phyloP scores from a whole-genome alignment of 805 yeast genomes.

The Hermanozyma aechmeae region DNA sequence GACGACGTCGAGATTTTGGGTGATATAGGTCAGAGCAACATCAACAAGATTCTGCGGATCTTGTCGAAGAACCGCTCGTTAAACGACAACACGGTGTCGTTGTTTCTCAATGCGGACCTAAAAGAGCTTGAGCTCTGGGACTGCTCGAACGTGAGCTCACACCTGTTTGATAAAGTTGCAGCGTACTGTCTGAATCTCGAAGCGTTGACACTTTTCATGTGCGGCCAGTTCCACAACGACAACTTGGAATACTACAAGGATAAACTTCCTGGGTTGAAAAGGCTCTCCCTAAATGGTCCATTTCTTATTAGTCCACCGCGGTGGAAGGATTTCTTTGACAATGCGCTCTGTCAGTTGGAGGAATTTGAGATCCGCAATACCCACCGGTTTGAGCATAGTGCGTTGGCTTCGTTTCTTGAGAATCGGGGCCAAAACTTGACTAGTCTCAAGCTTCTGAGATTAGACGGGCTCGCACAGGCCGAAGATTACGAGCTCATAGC shows the following conservation, averaged over 20 bases:
- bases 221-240: slow-evolving; percentile 84
- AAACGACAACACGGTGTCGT: slow-evolving; percentile 57
- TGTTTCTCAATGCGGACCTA: slow-evolving; percentile 59
- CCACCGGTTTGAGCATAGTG: slow-evolving; percentile 67
- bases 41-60: slow-evolving; percentile 65
- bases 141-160: slow-evolving; percentile 69
- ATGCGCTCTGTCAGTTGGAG: slow-evolving; percentile 43
- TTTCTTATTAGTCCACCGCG: slow-evolving; percentile 66
- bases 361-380: slow-evolving; percentile 67
- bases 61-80: slow-evolving; percentile 76
- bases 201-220: slow-evolving; percentile 68
- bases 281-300: slow-evolving; percentile 76
- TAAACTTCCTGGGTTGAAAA: slow-evolving; percentile 45
- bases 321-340: slow-evolving; percentile 72
- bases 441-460: slow-evolving; percentile 51
- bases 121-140: slow-evolving; percentile 75
- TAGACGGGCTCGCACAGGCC: slow-evolving; percentile 61
- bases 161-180: slow-evolving; percentile 60
- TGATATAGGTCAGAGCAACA: slow-evolving; percentile 69
- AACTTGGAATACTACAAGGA: slow-evolving; percentile 54
- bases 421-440: slow-evolving; percentile 45
- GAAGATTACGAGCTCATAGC: slow-evolving; percentile 57
- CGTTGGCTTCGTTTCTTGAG: slow-evolving; percentile 53
- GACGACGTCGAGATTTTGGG: slow-evolving; percentile 76
- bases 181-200: slow-evolving; percentile 70